phyloP scores from a whole-genome alignment of 2,329 filamentous ascomycete genomes.

The Dendrostoma leiphaemia region DNA sequence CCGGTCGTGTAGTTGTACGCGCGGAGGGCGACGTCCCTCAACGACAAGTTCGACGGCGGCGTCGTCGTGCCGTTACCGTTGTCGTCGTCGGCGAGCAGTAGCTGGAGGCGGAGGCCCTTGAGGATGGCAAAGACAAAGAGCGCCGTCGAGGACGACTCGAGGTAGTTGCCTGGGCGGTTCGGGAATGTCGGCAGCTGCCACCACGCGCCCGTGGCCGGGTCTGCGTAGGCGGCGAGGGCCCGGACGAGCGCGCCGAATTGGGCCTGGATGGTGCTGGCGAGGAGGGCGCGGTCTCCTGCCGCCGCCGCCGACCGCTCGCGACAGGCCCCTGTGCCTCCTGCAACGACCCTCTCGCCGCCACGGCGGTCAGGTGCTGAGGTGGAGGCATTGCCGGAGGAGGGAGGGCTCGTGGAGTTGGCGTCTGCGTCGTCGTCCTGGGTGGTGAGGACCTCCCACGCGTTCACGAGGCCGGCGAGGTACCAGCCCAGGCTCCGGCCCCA shows the following conservation, averaged over 20 bases:
- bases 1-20: conserved; percentile 3
- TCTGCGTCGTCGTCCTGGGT: conserved; percentile 24
- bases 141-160: conserved; percentile 57
- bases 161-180: conserved; percentile 52
- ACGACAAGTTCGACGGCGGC: neutral
- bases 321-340: no score
- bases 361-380: no score
- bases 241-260: conserved; percentile 39
- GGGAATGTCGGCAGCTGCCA: conserved; percentile 52
- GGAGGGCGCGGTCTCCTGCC: neutral
- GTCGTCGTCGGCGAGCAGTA: neutral
- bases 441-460: conserved; percentile 47
- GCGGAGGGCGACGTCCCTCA: neutral
- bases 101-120: conserved; percentile 30
- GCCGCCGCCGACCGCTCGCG: no score
- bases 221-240: conserved; percentile 40
- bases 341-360: no score
- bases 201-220: conserved; percentile 48
- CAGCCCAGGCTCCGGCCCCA: conserved; percentile 55
- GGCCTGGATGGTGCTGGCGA: conserved; percentile 1
- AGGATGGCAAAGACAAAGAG: conserved; percentile 56
- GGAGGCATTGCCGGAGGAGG: no score
- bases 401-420: no score
- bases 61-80: neutral
- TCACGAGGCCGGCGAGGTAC: conserved; percentile 51